Evolutionary conservation across 305 asterid species (phyloP).

Genomic region (Rubia occidens): DNA sequence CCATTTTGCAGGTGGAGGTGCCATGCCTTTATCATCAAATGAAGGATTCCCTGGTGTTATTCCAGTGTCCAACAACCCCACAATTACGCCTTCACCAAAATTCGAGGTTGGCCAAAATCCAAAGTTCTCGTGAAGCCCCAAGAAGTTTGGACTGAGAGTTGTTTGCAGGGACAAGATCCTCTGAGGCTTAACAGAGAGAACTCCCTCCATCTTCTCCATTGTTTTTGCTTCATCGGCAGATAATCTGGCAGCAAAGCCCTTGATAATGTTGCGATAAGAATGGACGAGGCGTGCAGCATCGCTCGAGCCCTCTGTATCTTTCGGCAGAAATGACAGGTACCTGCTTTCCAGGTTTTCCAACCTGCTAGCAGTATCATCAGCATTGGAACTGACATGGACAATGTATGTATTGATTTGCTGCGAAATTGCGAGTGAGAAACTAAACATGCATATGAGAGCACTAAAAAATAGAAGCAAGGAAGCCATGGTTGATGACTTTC

Average conservation of each 20-base stretch:
- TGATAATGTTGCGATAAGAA: constrained; percentile 34
- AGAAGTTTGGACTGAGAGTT: constrained; percentile 39
- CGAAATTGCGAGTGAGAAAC: constrained; percentile 9
- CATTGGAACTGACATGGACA: constrained; percentile 17
- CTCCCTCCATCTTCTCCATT: constrained; percentile 27
- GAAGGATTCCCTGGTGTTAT: constrained; percentile 39
- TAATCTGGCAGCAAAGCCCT: constrained; percentile 41
- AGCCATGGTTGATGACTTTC: constrained; percentile 2
- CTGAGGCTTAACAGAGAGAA: constrained; percentile 29
- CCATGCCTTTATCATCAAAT: constrained; percentile 32
- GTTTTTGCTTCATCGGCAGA: constrained; percentile 27
- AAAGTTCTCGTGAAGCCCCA: constrained; percentile 32
- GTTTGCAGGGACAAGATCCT: constrained; percentile 27
- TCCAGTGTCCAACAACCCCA: constrained; percentile 49
- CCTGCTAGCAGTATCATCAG: not conserved
- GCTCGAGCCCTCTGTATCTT: not conserved
- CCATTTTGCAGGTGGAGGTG: constrained; percentile 47
- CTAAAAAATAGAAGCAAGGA: constrained; percentile 8
- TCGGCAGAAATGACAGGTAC: constrained; percentile 22
- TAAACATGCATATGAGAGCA: constrained; percentile 6
- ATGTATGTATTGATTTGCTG: constrained; percentile 14
- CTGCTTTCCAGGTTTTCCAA: constrained; percentile 10
- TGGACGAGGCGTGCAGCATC: constrained; percentile 18
- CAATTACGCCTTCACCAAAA: constrained; percentile 43
- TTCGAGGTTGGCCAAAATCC: constrained; percentile 32